Evolutionary conservation across 2,329 filamentous ascomycete species (phyloP), one percentile per base, ranked within the genome.

Genomic region (Sarocladiaceae sp.): DNA sequence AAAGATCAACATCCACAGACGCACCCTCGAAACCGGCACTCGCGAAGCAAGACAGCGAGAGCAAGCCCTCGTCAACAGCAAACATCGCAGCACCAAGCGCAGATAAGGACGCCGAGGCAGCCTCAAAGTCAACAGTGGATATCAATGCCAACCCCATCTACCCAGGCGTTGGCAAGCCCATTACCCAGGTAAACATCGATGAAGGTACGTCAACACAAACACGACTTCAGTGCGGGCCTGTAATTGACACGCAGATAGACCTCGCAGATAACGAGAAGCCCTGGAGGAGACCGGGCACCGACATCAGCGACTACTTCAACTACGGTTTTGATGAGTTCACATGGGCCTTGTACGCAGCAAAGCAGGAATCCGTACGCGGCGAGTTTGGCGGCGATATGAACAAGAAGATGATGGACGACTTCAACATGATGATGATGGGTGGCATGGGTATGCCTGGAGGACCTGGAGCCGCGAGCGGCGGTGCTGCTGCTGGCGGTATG

Each of bases 311-410:
- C 62, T 97, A 95, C 68, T 97, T 97, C 78, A 97, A 97, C 70
- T 97, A 97, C 65, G 91, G 91, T 47, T 97, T 97, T 59, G 91
- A 97, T 66, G 91, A 97, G 65, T 97, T 96, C 65, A 95, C 90
- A 1, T 98, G 93, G 93, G 86, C 90, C 5, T 78, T 90, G 44
- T 98, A 98, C 62, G 89, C 90, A 24, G 73, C 88, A 48, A 94
- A 95, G 58, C 93, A 97, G 62, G 82, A 93, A 52, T 73, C 72
- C 19, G 74, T 96, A 56, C 79, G 85, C 15, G 80, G 80, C 52
- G 87, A 91, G 54, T 88, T 88, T 53, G 79, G 78, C 46, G 80
- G 84, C 39, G 79, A 83, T 44, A 80, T 75, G 51, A 79, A 79
- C 54, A 90, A 94, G 66, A 95, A 91, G 70, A 86, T 83, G 76